Evolutionary conservation across 306 rosid species (phyloP).

Genomic region (Begonia masoniana): DNA sequence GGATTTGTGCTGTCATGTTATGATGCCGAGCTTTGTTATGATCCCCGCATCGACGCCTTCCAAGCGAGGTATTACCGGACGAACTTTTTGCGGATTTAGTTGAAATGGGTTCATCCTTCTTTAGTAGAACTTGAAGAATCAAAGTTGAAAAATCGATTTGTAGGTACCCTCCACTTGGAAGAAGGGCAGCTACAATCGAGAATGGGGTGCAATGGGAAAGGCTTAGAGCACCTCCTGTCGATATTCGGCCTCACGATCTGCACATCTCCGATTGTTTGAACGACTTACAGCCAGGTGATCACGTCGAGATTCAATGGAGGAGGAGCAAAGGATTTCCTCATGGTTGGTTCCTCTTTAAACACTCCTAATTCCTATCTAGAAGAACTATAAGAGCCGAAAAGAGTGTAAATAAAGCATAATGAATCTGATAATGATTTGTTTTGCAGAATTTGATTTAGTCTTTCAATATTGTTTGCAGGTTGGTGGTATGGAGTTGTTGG

Average conservation of each 20-base stretch:
- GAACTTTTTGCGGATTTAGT: no score
- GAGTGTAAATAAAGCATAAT: no score
- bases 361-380: no score
- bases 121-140: no score
- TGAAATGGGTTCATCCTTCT: no score
- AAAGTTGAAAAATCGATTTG: neutral
- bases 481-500: conserved; percentile 99
- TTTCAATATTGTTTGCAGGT: conserved; percentile 46
- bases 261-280: conserved; percentile 60
- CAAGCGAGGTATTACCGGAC: conserved; percentile 57
- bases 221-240: conserved; percentile 69
- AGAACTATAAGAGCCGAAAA: no score
- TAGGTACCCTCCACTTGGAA: conserved; percentile 94
- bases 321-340: conserved; percentile 89
- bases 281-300: conserved; percentile 67
- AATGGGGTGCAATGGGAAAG: conserved; percentile 68
- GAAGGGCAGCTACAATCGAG: conserved; percentile 57
- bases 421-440: no score
- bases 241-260: conserved; percentile 64
- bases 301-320: conserved; percentile 92
- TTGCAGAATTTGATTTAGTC: conserved; percentile 9
- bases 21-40: conserved; percentile 89
- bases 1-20: conserved; percentile 93
- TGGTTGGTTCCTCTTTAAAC: conserved; percentile 72
- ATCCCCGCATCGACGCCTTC: conserved; percentile 61